These are phyloP conservation scores for Xylaria nigripes DNA, from an alignment of 495 filamentous ascomycete species.

Conservation along the genomic window DNA sequence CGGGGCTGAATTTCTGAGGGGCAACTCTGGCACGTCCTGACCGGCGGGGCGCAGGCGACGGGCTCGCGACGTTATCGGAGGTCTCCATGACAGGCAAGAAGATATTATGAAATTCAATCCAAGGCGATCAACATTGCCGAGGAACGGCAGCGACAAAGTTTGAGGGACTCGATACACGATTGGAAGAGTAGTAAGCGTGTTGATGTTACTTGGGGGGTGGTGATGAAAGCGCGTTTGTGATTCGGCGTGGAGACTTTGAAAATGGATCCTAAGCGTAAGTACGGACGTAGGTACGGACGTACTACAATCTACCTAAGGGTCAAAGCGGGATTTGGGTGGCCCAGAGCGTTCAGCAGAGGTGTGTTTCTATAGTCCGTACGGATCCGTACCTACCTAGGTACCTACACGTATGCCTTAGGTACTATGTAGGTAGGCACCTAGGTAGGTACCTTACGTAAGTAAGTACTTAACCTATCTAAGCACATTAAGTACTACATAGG, in stretches of 20 bases:
- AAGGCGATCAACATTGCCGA: conserved; percentile 17
- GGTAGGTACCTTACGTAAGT: too few relatives aligned
- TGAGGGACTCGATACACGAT: background rate
- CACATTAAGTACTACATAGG: too few relatives aligned
- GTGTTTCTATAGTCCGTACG: too few relatives aligned
- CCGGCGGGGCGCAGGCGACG: conserved; percentile 50
- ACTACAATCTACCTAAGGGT: too few relatives aligned
- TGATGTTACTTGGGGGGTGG: background rate
- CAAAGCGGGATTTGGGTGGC: too few relatives aligned
- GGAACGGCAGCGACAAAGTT: conserved; percentile 7
- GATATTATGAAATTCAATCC: conserved; percentile 19
- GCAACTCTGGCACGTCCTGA: conserved; percentile 74
- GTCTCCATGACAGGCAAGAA: conserved; percentile 49
- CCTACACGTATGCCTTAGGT: too few relatives aligned
- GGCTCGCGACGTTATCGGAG: conserved; percentile 50
- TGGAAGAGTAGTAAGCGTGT: conserved; percentile 14
- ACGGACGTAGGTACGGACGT: too few relatives aligned
- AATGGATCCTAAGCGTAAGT: too few relatives aligned
- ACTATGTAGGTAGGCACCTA: too few relatives aligned
- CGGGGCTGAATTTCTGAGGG: conserved; percentile 56
- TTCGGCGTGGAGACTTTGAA: conserved; percentile 8
- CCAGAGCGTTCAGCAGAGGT: too few relatives aligned
- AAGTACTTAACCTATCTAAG: too few relatives aligned
- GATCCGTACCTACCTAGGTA: too few relatives aligned
- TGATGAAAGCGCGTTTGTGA: background rate